Evolutionary conservation across 1,284 basidiomycete species (phyloP), one percentile per base, ranked within the genome.

Genomic region (Puccinia horiana): DNA sequence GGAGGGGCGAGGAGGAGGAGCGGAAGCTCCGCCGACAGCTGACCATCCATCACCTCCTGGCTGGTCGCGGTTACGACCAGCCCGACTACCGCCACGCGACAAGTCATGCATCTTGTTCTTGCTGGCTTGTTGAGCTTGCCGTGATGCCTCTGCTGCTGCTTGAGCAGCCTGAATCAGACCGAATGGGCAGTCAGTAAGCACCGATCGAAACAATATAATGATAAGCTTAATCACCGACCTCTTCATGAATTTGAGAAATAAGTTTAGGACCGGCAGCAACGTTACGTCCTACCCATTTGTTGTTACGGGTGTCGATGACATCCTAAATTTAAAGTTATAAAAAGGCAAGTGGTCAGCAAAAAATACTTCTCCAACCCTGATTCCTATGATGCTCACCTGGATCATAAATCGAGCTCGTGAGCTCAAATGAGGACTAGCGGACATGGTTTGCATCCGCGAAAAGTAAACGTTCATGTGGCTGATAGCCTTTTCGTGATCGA

Each of bases 401-500:
- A 81, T 54, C 80, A 81, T 76, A 26, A 75, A 81, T 29, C 80
- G 40, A 67, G 61, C 61, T 37, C 80, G 54, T 18, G 80, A 81
- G 72, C 72, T 81, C 47, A 81, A n/a, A 75, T 81, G 26, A 23
- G 69, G 47, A 85, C 91, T 93, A 88, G 92, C 92, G 69, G 90
- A 89, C 83, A 97, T 89, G 86, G 93, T 91, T 86, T 91, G 90
- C 91, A 99, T 96, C 75, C 95, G 91, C 77, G 91, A 89, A 89
- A 98, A 97, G 90, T 98, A 97, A 65, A 96, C 92, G 85, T 94
- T 92, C 91, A 98, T 93, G 85, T 94, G 92, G 23, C 90, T 91
- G 74, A 90, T 90, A 63, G 93, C 93, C 89, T 94, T 95, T 58
- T 86, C 85, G 23, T 83, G 84, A 86, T 98, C 96, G 83, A 97